Percentiles rank a stretch among this genome's conserved stretches.
Conservation (phyloP, 768 basidiomycete genomes). For the Lactifluus pinguis region DNA sequence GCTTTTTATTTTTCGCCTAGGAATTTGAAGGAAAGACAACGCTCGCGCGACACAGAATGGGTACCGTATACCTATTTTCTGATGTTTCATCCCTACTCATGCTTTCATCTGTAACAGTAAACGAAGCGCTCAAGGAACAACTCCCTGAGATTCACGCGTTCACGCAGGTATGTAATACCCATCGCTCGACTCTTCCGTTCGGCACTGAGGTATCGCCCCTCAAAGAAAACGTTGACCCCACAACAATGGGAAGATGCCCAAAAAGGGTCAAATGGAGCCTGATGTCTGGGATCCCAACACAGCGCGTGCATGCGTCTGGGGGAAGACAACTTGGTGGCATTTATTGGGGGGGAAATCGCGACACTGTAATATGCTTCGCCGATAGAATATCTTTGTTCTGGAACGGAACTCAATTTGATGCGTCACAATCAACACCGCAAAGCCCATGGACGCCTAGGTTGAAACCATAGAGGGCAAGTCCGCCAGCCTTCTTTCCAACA, state of each 20-base stretch:
- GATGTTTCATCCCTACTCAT: not conserved
- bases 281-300: not conserved
- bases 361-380: too few relatives aligned
- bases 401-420: too few relatives aligned
- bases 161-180: conserved; percentile 54
- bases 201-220: not conserved
- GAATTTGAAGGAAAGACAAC: conserved; percentile 74
- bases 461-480: too few relatives aligned
- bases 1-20: conserved; percentile 25
- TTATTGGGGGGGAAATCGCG: too few relatives aligned
- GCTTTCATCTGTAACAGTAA: conserved; percentile 39
- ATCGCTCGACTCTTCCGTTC: not conserved
- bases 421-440: too few relatives aligned
- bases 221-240: conserved; percentile 65
- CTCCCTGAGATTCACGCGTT: conserved; percentile 83
- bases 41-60: conserved; percentile 63
- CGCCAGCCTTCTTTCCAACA: too few relatives aligned
- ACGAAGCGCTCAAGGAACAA: conserved; percentile 62
- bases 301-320: not conserved
- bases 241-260: conserved; percentile 51
- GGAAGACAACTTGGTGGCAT: not conserved
- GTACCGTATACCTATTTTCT: conserved; percentile 30
- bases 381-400: too few relatives aligned
- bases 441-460: too few relatives aligned
- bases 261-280: conserved; percentile 20